Evolutionary conservation across 768 basidiomycete genomes (phyloP).

Genomic region (Lentinula lateritia): DNA sequence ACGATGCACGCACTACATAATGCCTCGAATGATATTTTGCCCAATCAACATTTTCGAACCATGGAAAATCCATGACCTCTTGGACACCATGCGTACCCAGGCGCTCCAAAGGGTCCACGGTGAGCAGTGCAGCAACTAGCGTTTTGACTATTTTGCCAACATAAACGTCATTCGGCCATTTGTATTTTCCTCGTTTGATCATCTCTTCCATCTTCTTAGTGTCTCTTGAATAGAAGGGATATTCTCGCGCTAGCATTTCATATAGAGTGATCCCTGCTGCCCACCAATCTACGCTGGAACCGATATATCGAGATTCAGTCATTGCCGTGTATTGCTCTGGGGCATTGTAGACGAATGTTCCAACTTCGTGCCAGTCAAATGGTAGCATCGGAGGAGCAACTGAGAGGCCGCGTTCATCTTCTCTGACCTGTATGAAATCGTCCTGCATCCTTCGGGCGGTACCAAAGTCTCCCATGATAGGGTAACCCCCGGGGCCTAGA

Average conservation of each 20-base stretch:
- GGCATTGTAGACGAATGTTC: constrained; percentile 44
- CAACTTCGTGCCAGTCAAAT: constrained; percentile 28
- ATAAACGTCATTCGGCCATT: constrained; percentile 31
- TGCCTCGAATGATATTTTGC: constrained; percentile 32
- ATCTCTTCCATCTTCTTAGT: constrained; percentile 21
- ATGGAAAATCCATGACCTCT: constrained; percentile 36
- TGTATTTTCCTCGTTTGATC: constrained; percentile 22
- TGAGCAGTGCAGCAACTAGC: constrained; percentile 37
- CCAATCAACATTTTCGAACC: constrained; percentile 45
- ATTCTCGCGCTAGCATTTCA: constrained; percentile 41
- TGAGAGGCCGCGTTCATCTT: constrained; percentile 13
- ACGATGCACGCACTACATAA: constrained; percentile 35
- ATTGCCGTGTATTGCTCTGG: constrained; percentile 34
- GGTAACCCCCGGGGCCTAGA: constrained; percentile 50
- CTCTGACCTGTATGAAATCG: constrained; percentile 4
- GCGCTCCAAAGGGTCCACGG: constrained; percentile 27
- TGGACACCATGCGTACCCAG: constrained; percentile 28
- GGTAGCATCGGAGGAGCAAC: neutral
- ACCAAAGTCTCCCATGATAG: constrained; percentile 50
- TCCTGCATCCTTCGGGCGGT: constrained; percentile 15
- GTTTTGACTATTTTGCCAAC: constrained; percentile 36
- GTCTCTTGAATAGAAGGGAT: constrained; percentile 22
- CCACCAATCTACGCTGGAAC: constrained; percentile 48
- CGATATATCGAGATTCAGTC: constrained; percentile 12
- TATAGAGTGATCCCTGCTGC: constrained; percentile 43